Base-by-base conservation (phyloP, 306 rosid species). In the Quercus dentata region DNA sequence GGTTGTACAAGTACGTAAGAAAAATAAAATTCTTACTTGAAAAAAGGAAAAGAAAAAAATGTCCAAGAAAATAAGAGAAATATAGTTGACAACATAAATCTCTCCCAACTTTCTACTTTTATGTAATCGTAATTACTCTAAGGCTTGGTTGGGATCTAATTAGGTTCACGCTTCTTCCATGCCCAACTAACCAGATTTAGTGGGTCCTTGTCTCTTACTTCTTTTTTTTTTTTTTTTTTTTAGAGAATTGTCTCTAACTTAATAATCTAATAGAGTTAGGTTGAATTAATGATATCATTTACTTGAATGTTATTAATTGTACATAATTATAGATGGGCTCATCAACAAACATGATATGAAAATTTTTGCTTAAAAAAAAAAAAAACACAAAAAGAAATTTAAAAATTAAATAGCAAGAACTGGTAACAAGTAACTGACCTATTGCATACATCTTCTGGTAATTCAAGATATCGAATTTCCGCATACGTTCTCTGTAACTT, bases 391-490 rank as follows among this genome's bases (percentile, higher is more conserved):
- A 80, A 33, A 63, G n/a, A 38, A 62, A 12, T 10, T 12, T 49
- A 49, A 46, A 19, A 35, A 57, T 54, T 17, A 49, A 38, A 54
- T 12, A 31, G 44, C 2, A 5, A 64, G 61, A 4, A 57, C 28
- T 25, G 68, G 73, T 30, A 57, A 61, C 72, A 81, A 62, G 69
- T 63, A 61, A 87, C 95, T 84, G 82, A 96, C 99, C 97, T 78
- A 90, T 62, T 56, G 99, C 97, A 83, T 91, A 91, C 92, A 90
- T 90, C 92, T 96, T 96, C 84, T 96, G 99, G 90, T 91, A 96
- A 83, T 89, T 96, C 78, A 96, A 85, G 92, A 96, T 93, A 78
- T 96, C 99, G 14, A 93, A 90, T 85, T 93, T 96, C 11, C 99
- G 61, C 99, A 93, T 91, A n/a, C 98, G 71, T 82, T 96, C 99